Base-by-base conservation (phyloP, 495 filamentous ascomycete species). In the Cercophora samala region DNA sequence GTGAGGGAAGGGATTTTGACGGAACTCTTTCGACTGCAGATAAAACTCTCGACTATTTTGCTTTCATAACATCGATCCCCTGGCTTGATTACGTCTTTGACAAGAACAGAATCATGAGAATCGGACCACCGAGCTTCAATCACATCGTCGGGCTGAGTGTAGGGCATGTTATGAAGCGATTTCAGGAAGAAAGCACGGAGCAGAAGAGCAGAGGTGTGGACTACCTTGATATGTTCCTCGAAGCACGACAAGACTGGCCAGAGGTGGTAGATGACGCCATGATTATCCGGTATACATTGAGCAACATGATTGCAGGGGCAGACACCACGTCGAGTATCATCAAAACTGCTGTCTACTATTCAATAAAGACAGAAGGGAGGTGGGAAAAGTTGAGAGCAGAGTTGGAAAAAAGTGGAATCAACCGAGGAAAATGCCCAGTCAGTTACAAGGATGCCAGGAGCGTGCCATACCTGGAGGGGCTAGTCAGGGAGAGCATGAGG, bases 301-400 rank as follows among this genome's bases (percentile, higher is more conserved):
- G 68, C 62, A 79, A 79, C 64, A 71, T 85, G 58, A 73, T 81
- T 21, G 84, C 84, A 15, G 85, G 85, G 5, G 77, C 79, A 21
- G 86, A 88, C 67, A 87, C 86, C 3, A 85, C 83, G 0, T 81
- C 84, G 13, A 84, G 78, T 61, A 72, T 75, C 5, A 71, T 88
- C 6, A 76, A 81, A 54, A 73, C 82, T 0, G 74, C 84, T 19
- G 67, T 89, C 25, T 87, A 87, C 69, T 77, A 83, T 68, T 68
- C 83, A 5, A 74, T 87, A 3, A 82, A 81, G 64, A 76, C 79
- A 3, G 26, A 37, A 9, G 1, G 32, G 17, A 46, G 19, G 18
- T 82, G 79, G 69, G 26, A 62, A 5, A 76, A 74, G 37, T 76
- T 82, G 22, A 74, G 75, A 26, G 32, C 73, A 32, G 82, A 85